Conservation (phyloP, 2,329 filamentous ascomycete genomes). For the Capronia epimyces region DNA sequence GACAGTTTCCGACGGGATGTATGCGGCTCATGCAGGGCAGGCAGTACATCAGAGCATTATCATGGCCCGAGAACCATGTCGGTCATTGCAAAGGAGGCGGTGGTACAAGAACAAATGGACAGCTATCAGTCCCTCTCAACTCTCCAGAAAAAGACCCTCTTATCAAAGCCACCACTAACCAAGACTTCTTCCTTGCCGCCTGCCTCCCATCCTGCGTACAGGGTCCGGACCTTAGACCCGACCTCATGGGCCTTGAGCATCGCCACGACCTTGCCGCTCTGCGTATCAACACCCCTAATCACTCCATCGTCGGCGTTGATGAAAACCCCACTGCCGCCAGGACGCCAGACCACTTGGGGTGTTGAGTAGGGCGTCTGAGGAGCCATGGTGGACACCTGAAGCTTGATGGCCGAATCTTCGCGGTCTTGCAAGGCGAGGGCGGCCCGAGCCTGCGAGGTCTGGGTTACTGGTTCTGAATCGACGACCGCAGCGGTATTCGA, state of each 20-base stretch:
- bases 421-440: conserved; percentile 45
- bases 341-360: conserved; percentile 57
- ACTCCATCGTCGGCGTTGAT: conserved; percentile 62
- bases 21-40: too few species aligned
- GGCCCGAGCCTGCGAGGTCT: conserved; percentile 22
- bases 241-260: conserved; percentile 51
- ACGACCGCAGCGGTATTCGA: conserved; percentile 1
- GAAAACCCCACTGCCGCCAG: conserved; percentile 57
- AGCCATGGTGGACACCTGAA: conserved; percentile 55
- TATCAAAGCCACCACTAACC: conserved; percentile 61
- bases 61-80: too few species aligned
- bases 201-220: conserved; percentile 50
- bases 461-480: conserved; percentile 11
- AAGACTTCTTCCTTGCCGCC: conserved; percentile 38
- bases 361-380: conserved; percentile 62
- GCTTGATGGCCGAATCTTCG: conserved; percentile 55
- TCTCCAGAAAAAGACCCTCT: conserved; percentile 54
- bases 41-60: too few species aligned
- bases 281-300: conserved; percentile 55
- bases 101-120: too few species aligned
- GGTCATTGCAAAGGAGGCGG: too few species aligned
- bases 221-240: conserved; percentile 54
- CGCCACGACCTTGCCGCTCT: conserved; percentile 52
- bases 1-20: too few species aligned
- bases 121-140: conserved; percentile 5